Conservation (phyloP, 768 basidiomycete genomes). For the Coprinellus micaceus region DNA sequence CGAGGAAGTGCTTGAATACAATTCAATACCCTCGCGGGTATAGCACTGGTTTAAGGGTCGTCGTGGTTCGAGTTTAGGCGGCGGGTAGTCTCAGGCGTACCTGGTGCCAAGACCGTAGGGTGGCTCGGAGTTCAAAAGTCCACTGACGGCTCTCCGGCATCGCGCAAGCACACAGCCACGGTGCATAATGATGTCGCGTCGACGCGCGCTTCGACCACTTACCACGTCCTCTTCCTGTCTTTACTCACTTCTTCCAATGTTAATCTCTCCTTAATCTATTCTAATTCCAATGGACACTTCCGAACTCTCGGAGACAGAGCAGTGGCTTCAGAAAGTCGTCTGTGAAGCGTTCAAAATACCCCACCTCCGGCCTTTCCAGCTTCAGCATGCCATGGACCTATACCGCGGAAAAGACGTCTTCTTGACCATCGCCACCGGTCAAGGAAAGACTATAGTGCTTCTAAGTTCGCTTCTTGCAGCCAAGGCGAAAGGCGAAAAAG, state of each 20-base stretch:
- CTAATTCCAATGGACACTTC: background rate
- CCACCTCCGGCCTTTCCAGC: conserved; percentile 7
- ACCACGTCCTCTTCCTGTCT: background rate
- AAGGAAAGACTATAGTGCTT: conserved; percentile 13
- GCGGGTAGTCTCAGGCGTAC: background rate
- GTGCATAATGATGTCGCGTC: background rate
- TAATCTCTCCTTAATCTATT: background rate
- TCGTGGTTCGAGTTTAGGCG: too few relatives aligned
- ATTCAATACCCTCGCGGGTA: too few relatives aligned
- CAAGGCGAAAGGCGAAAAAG: conserved; percentile 2
- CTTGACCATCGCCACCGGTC: conserved; percentile 9
- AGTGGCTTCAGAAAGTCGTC: conserved; percentile 9
- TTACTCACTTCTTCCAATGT: background rate
- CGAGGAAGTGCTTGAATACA: too few relatives aligned
- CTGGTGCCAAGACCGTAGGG: background rate
- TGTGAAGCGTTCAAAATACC: conserved; percentile 4
- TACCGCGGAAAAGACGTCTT: conserved; percentile 11
- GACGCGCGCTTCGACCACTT: background rate
- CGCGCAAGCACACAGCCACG: background rate
- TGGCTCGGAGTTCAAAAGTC: background rate
- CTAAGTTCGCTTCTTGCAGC: conserved; percentile 6
- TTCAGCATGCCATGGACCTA: conserved; percentile 10
- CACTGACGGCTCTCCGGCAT: background rate
- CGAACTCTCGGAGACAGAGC: background rate
- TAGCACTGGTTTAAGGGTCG: too few relatives aligned